A percentile compares a stretch with the other conserved stretches of the same genome.
Conservation (phyloP, 805 yeast genomes). For the Suhomyces vadensis region DNA sequence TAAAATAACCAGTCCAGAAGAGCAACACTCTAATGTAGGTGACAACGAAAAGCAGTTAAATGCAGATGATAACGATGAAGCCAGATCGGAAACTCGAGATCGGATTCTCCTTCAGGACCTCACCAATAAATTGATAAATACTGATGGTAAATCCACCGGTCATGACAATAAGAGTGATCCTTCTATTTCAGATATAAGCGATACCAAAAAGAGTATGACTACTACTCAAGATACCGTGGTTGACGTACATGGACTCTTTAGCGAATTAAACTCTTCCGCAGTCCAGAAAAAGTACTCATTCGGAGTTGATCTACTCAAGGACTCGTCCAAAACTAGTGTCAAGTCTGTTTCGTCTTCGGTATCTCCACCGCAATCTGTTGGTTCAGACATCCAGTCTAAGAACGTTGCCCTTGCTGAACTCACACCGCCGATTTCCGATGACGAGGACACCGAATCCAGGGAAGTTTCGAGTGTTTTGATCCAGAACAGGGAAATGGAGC, state of each 20-base stretch:
- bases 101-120: not conserved
- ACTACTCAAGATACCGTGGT: slow-evolving; percentile 14
- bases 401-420: not conserved
- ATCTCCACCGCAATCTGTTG: not conserved
- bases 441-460: slow-evolving; percentile 1
- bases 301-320: not conserved
- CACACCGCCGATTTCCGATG: slow-evolving; percentile 8
- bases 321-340: slow-evolving; percentile 1
- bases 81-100: not conserved
- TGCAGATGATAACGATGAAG: not conserved
- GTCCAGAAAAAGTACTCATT: not conserved
- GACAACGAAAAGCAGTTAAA: not conserved
- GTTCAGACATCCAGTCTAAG: not conserved
- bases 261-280: slow-evolving; percentile 5
- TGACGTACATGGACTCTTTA: slow-evolving; percentile 14
- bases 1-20: no score
- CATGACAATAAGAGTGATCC: not conserved
- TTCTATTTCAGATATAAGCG: not conserved
- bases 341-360: slow-evolving; percentile 1
- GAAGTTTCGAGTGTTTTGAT: not conserved
- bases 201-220: slow-evolving; percentile 8
- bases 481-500: not conserved
- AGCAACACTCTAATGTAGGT: no score
- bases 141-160: not conserved
- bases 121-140: not conserved